Conservation (phyloP, 768 basidiomycete species). For the Lentinula detonsa region DNA sequence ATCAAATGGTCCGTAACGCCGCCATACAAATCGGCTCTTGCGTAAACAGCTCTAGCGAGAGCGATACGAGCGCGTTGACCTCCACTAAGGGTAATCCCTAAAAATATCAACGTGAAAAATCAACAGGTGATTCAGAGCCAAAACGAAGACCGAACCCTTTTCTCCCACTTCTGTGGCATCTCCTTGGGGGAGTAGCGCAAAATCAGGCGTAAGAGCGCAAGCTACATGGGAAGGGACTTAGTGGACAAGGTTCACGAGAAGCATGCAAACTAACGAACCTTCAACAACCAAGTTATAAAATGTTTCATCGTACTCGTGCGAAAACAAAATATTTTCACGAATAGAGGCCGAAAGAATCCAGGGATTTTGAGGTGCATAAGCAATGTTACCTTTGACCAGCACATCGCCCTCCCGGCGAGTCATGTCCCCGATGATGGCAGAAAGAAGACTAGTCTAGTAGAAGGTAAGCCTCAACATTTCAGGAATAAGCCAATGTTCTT, state of each 20-base stretch:
- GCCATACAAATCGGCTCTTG: conserved; percentile 79
- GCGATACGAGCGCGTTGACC: conserved; percentile 82
- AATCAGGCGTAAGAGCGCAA: conserved; percentile 80
- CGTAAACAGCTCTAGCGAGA: conserved; percentile 86
- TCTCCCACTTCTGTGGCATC: conserved; percentile 85
- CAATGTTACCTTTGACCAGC: conserved; percentile 58
- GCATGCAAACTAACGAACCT: conserved; percentile 31
- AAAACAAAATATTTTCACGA: conserved; percentile 89
- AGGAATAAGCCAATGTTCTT: conserved; percentile 5
- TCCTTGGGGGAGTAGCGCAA: conserved; percentile 73
- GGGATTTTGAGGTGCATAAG: conserved; percentile 85
- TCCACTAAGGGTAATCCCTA: conserved; percentile 50
- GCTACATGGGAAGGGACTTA: conserved; percentile 31
- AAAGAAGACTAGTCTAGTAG: conserved; percentile 60
- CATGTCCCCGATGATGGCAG: conserved; percentile 88
- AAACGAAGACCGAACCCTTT: conserved; percentile 45
- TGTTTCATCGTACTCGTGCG: conserved; percentile 77
- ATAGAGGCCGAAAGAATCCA: conserved; percentile 88
- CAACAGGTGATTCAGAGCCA: neutral
- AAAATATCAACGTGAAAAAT: neutral
- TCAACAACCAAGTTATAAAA: conserved; percentile 83
- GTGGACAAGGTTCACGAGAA: neutral
- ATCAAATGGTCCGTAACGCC: neutral
- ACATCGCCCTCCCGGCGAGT: conserved; percentile 68
- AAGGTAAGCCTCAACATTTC: neutral